phyloP scores from a whole-genome alignment of 768 basidiomycete species.

The Lyophyllum atratum region DNA sequence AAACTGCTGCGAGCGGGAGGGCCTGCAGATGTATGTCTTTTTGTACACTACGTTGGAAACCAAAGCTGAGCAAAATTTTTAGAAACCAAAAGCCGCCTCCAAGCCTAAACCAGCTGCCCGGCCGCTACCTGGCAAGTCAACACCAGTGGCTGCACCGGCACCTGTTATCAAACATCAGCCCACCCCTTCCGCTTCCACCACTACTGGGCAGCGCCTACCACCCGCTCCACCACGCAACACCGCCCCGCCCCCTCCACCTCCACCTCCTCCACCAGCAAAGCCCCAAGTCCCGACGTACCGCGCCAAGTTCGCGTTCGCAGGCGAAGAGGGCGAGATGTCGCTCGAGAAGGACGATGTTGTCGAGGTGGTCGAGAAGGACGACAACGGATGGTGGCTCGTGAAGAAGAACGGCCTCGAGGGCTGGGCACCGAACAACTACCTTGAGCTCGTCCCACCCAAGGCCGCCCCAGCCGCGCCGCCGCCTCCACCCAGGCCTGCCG shows the following conservation, averaged over 20 bases:
- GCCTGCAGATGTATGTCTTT: slow-evolving; percentile 54
- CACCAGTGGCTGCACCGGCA: slow-evolving; percentile 34
- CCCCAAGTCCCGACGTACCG: slow-evolving; percentile 78
- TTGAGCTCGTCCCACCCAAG: slow-evolving; percentile 75
- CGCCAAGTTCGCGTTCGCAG: slow-evolving; percentile 90
- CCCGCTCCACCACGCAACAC: slow-evolving; percentile 38
- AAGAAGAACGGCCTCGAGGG: slow-evolving; percentile 82
- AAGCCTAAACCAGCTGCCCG: slow-evolving; percentile 63
- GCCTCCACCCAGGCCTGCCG: slow-evolving; percentile 52
- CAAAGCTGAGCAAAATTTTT: slow-evolving; percentile 5
- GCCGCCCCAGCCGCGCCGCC: slow-evolving; percentile 69
- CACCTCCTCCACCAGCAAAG: slow-evolving; percentile 57
- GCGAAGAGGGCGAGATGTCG: slow-evolving; percentile 90
- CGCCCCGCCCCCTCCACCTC: slow-evolving; percentile 41
- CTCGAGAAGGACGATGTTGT: slow-evolving; percentile 90
- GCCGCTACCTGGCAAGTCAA: slow-evolving; percentile 63
- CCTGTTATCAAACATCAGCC: slow-evolving; percentile 28
- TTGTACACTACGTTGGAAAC: background rate
- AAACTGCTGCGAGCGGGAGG: slow-evolving; percentile 80
- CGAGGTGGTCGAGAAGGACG: slow-evolving; percentile 88
- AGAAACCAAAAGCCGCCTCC: slow-evolving; percentile 54
- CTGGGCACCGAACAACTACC: slow-evolving; percentile 95
- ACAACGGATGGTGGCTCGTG: slow-evolving; percentile 98
- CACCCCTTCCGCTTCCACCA: slow-evolving; percentile 32
- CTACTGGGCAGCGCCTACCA: slow-evolving; percentile 26